Conservation (phyloP, 495 filamentous ascomycete genomes). For the Polyplosphaeria fusca region DNA sequence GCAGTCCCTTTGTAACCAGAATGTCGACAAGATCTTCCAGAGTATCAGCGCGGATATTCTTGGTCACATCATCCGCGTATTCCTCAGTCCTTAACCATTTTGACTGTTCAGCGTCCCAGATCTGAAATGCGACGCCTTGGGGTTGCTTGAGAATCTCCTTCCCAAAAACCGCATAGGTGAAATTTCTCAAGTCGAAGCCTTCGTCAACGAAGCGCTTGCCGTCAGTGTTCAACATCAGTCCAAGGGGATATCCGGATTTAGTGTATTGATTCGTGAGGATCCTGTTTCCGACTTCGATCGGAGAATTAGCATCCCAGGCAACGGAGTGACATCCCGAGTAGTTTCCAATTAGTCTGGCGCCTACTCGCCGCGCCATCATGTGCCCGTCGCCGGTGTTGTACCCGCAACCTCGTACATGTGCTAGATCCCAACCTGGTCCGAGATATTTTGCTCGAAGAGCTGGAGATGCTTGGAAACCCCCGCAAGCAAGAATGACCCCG, state of each 20-base stretch:
- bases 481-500: constrained; percentile 54
- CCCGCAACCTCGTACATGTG: constrained; percentile 57
- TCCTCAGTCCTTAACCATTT: constrained; percentile 55
- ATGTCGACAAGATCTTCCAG: constrained; percentile 55
- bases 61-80: constrained; percentile 53
- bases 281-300: constrained; percentile 50
- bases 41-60: constrained; percentile 47
- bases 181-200: constrained; percentile 59
- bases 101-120: constrained; percentile 55
- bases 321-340: constrained; percentile 62
- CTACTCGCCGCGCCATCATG: constrained; percentile 47
- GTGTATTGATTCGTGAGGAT: constrained; percentile 61
- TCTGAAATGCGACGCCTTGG: constrained; percentile 55
- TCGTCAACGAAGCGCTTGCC: constrained; percentile 63
- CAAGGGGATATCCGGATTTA: constrained; percentile 64
- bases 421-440: constrained; percentile 60
- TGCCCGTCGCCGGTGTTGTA: constrained; percentile 59
- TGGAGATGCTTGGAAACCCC: constrained; percentile 60
- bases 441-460: constrained; percentile 55
- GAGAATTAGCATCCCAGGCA: constrained; percentile 60
- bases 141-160: constrained; percentile 55
- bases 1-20: constrained; percentile 45
- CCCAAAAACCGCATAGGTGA: constrained; percentile 62
- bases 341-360: constrained; percentile 52
- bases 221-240: constrained; percentile 57